Evolutionary conservation across 805 yeast species (phyloP).

Genomic region (Metschnikowia picachoensis): DNA sequence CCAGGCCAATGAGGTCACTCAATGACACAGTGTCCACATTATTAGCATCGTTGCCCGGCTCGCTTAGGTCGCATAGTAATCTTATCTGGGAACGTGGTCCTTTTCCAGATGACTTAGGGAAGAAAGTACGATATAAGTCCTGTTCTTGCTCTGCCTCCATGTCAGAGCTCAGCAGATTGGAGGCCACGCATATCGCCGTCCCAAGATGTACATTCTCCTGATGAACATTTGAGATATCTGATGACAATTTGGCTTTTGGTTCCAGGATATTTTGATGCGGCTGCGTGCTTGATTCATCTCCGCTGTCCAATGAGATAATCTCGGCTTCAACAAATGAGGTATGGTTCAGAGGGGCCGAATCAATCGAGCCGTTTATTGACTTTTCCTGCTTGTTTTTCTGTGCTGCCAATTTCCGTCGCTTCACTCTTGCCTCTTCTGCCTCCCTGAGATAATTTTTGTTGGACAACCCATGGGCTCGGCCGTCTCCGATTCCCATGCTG

Average conservation of each 20-base stretch:
- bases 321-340: too few species aligned
- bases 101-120: not conserved
- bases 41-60: not conserved
- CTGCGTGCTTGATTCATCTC: not conserved
- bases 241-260: too few species aligned
- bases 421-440: slow-evolving; percentile 3
- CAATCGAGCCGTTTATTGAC: too few species aligned
- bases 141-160: not conserved
- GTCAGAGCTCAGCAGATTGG: not conserved
- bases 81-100: slow-evolving; percentile 2
- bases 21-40: slow-evolving; percentile 29
- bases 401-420: slow-evolving; percentile 1
- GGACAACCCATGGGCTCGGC: too few species aligned
- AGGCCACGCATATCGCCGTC: too few species aligned
- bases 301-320: not conserved
- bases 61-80: slow-evolving; percentile 28
- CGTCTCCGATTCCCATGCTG: too few species aligned
- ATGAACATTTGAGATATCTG: too few species aligned
- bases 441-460: not conserved
- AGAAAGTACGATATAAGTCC: not conserved
- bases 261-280: not conserved
- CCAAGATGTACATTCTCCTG: too few species aligned
- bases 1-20: slow-evolving; percentile 27
- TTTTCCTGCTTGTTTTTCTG: not conserved
- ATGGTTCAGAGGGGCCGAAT: too few species aligned